Evolutionary conservation across 2,329 filamentous ascomycete genomes (phyloP).

Genomic region (Elsinoe australis): DNA sequence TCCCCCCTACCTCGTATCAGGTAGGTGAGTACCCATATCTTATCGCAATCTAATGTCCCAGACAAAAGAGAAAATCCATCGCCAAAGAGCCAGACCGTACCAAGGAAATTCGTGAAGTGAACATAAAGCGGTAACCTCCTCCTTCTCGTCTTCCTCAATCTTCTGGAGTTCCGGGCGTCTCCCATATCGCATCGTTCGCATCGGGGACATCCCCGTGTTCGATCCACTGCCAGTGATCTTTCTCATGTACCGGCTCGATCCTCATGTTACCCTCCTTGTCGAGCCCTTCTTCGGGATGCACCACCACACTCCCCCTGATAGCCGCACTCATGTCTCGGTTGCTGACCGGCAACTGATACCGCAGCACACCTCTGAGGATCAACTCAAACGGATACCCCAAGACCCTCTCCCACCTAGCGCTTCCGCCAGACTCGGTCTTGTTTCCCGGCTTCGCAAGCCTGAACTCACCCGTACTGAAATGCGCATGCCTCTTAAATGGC

Average conservation of each 20-base stretch:
- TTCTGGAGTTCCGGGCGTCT: background rate
- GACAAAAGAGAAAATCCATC: background rate
- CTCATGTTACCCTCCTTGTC: conserved; percentile 28
- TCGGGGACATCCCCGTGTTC: too few relatives aligned
- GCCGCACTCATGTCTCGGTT: conserved; percentile 47
- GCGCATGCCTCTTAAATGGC: conserved; percentile 66
- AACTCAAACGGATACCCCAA: conserved; percentile 88
- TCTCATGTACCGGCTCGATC: conserved; percentile 24
- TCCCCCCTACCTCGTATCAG: too few relatives aligned
- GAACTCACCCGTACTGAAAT: conserved; percentile 72
- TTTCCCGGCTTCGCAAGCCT: conserved; percentile 79
- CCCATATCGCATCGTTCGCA: background rate
- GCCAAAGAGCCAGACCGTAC: background rate
- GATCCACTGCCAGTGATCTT: too few relatives aligned
- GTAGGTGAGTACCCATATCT: too few relatives aligned
- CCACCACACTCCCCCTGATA: conserved; percentile 37
- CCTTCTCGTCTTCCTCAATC: background rate
- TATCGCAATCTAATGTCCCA: too few relatives aligned
- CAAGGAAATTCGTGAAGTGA: background rate
- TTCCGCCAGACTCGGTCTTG: conserved; percentile 71
- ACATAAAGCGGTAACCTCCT: background rate
- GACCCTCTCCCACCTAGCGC: conserved; percentile 81
- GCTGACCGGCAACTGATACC: conserved; percentile 62
- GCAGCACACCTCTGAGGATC: conserved; percentile 82
- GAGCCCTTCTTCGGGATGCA: conserved; percentile 35